Conservation (phyloP, 176 grass and related monocot genomes). For the Avena sativa region DNA sequence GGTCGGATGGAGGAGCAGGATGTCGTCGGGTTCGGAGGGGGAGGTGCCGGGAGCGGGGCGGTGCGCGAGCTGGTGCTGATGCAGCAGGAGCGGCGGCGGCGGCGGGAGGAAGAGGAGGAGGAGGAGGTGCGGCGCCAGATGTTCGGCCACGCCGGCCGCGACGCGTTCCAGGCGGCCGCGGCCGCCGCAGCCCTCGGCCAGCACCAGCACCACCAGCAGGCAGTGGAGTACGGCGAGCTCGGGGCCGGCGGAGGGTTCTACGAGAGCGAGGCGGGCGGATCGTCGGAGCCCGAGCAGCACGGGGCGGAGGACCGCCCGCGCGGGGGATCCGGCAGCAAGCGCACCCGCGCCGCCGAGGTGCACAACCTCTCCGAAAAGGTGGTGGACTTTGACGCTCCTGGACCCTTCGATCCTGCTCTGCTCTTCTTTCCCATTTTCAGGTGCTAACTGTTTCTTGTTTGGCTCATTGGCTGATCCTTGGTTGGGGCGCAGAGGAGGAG, state of each 20-base stretch:
- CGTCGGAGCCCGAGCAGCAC: constrained; percentile 60
- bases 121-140: constrained; percentile 45
- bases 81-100: constrained; percentile 28
- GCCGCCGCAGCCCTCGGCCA: constrained; percentile 30
- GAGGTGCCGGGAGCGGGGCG: neutral
- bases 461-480: too few relatives aligned
- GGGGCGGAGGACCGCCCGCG: constrained; percentile 35
- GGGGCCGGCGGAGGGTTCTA: neutral
- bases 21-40: constrained; percentile 1
- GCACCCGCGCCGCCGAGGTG: constrained; percentile 92
- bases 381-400: neutral
- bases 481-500: constrained; percentile 63
- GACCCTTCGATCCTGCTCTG: neutral
- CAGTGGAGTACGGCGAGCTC: constrained; percentile 31
- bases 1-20: constrained; percentile 46
- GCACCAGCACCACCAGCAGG: neutral
- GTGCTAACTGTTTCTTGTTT: too few relatives aligned
- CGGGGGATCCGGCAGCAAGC: constrained; percentile 73
- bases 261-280: constrained; percentile 49
- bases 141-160: constrained; percentile 16
- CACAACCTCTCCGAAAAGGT: constrained; percentile 99
- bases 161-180: constrained; percentile 25
- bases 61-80: constrained; percentile 45
- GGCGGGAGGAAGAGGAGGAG: constrained; percentile 26
- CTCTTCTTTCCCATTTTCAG: neutral